Base-by-base conservation (phyloP, 2,329 filamentous ascomycete species). In the Talaromyces sp. region DNA sequence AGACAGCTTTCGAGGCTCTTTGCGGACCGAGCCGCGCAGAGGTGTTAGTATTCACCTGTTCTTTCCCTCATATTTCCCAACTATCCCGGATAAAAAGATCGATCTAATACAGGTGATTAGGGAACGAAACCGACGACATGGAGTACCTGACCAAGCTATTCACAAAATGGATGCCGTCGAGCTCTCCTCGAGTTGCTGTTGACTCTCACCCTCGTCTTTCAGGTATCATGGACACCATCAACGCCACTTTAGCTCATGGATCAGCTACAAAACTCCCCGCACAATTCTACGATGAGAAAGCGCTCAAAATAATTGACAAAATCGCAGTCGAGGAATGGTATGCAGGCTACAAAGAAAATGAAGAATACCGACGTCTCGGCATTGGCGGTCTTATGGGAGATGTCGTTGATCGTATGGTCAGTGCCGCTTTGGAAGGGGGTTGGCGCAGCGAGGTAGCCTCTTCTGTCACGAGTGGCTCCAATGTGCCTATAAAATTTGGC, bases 321-420 rank as follows among this genome's bases (percentile, higher is more conserved):
- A 88, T 97, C 66, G 88, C 86, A 31, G 88, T 93, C 0, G 93
- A 99, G 72, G 95, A 98, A 79, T 98, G 95, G 95, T 98, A 90
- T 76, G 82, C 86, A 22, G 94, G 95, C 2, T 98, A 96, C 76
- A 84, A 84, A 65, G 93, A 97, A 78, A 93, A 88, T 67, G 80
- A 81, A 49, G 95, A 98, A 77, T 98, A 97, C 79, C 89, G 94
- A n/a, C 87, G 85, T 69, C 83, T 98, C 2, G 95, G 94, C 2
- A 95, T 97, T 68, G 95, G 95, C 31, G 86, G 85, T 11, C 82
- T 98, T 10, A 82, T 97, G 73, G 94, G 93, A 34, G 94, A 98
- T 73, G 78, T 98, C 19, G 89, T 93, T 13, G 84, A 87, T 67
- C 85, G 90, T 53, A 93, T 93, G 89, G 76, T 80, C 56, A 86